Base-by-base conservation (phyloP, 441 rosid species). In the Dalechampia spathulata region DNA sequence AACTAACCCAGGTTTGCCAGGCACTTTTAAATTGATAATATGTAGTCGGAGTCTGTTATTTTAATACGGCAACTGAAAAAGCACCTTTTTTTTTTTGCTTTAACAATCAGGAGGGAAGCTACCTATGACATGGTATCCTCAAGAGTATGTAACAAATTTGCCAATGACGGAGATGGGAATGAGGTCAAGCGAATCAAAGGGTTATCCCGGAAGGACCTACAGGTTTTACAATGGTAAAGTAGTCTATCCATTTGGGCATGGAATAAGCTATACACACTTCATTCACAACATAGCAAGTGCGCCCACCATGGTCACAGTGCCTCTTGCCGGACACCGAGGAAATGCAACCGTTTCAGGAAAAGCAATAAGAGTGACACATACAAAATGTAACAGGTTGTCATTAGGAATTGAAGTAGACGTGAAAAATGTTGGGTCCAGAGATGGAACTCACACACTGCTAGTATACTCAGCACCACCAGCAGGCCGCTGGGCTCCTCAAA, bases 61-160 rank as follows among this genome's bases (percentile, higher is more conserved):
- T n/a, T n/a, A n/a, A n/a, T n/a, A n/a, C n/a, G n/a, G n/a, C n/a
- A n/a, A n/a, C n/a, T n/a, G n/a, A n/a, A n/a, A n/a, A n/a, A n/a
- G n/a, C n/a, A n/a, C n/a, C n/a, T n/a, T 23, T 16, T 1, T 11
- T 9, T 0, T 10, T 23, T 26, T 15, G 5, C 12, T 30, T 30
- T 3, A 30, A 30, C 4, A 30, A 30, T 20, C 58, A 79, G 95
- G 90, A 42, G 98, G 98, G 0, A 92, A 79, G 67, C 68, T 89
- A 36, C 98, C 98, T 0, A 83, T 88, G 95, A 92, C 98, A n/a
- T 92, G 98, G 98, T 89, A 92, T 64, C 96, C 91, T 19, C 90
- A 92, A 52, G 91, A 79, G 0, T 92, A 89, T 32, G 42, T 86
- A 2, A 39, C 69, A 6, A 78, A 82, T 58, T 62, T 92, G 9